Evolutionary conservation across 139 green algal genomes (phyloP).

Genomic region (Marvania coccoides): DNA sequence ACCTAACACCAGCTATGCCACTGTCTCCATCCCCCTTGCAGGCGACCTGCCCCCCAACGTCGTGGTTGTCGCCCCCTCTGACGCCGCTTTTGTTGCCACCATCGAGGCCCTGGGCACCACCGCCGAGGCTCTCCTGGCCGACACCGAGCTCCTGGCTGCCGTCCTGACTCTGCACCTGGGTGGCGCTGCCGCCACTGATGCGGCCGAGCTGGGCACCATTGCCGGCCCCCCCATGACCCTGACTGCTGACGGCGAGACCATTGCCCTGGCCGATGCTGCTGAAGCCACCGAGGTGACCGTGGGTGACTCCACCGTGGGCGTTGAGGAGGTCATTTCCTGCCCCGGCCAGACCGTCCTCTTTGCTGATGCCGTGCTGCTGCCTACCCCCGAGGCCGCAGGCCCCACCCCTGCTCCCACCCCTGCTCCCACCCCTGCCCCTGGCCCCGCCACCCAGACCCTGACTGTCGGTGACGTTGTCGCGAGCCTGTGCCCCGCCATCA

Average conservation of each 20-base stretch:
- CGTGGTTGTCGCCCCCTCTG: neutral
- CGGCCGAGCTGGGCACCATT: neutral
- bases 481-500: neutral
- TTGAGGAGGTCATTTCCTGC: too few relatives aligned
- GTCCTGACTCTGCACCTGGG: slow-evolving; percentile 4
- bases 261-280: neutral
- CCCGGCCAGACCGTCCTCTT: too few relatives aligned
- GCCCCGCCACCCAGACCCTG: neutral
- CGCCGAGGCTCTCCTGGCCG: neutral
- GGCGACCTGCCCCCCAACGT: neutral
- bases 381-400: too few relatives aligned
- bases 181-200: neutral
- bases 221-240: neutral
- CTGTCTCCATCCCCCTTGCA: too few relatives aligned
- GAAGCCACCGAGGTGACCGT: too few relatives aligned
- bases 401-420: neutral
- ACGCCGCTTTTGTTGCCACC: neutral
- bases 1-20: too few relatives aligned
- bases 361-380: too few relatives aligned
- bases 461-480: neutral
- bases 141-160: neutral
- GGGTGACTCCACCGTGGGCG: too few relatives aligned
- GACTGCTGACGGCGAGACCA: neutral
- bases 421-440: neutral
- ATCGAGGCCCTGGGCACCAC: neutral